phyloP scores from a whole-genome alignment of 441 rosid genomes.

The Populus hybrid region DNA sequence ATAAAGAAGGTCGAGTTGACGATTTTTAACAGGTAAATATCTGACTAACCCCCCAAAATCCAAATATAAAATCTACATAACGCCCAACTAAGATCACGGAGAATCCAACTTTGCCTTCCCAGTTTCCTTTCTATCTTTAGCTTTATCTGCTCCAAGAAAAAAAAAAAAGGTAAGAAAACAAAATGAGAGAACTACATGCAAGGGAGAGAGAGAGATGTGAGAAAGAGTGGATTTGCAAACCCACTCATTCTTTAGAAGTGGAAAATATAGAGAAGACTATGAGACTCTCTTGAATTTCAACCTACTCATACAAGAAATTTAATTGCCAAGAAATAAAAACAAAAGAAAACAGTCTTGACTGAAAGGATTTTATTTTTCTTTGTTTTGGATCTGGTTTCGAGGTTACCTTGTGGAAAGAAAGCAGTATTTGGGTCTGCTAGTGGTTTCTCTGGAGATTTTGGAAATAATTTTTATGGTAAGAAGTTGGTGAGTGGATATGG shows the following conservation, averaged over 20 bases:
- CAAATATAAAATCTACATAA: constrained; percentile 21
- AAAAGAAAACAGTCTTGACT: not conserved
- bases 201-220: not conserved
- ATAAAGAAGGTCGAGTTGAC: not conserved
- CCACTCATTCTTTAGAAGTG: constrained; percentile 12
- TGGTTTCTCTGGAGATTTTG: constrained; percentile 18
- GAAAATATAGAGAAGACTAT: constrained; percentile 3
- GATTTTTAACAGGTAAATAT: too few relatives aligned
- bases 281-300: not conserved
- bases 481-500: constrained; percentile 13
- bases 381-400: constrained; percentile 25
- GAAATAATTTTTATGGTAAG: constrained; percentile 27
- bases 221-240: constrained; percentile 14
- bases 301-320: constrained; percentile 2
- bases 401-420: constrained; percentile 23
- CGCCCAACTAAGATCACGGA: constrained; percentile 30
- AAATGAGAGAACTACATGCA: not conserved
- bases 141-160: constrained; percentile 6
- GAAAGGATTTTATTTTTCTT: not conserved
- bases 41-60: not conserved
- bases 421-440: constrained; percentile 9
- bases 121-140: constrained; percentile 12
- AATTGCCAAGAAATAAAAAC: constrained; percentile 11
- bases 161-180: too few relatives aligned
- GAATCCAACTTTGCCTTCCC: constrained; percentile 25